Percentiles rank a stretch among this genome's conserved stretches.
Evolutionary conservation across 2,329 filamentous ascomycete genomes (phyloP).

Genomic region (Nakataea oryzae): DNA sequence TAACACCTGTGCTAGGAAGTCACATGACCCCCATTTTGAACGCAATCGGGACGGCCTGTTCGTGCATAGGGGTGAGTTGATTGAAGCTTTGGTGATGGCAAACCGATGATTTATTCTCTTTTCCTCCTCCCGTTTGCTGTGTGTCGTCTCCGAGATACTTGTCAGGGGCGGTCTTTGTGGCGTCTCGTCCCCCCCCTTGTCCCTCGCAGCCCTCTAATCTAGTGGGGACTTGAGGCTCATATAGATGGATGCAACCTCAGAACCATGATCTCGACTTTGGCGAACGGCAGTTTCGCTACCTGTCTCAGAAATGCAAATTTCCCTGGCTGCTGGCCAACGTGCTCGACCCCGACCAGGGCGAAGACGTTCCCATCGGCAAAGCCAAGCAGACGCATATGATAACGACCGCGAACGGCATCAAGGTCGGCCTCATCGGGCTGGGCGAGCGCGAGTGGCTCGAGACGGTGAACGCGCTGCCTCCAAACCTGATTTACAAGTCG

Average conservation of each 20-base stretch:
- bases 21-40: constrained; percentile 89
- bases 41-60: constrained; percentile 62
- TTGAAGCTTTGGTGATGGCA: not conserved
- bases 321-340: constrained; percentile 89
- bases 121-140: not conserved
- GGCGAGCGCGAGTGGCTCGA: constrained; percentile 84
- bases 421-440: constrained; percentile 75
- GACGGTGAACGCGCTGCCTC: constrained; percentile 78
- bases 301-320: constrained; percentile 67
- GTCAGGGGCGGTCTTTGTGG: too few species aligned
- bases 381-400: constrained; percentile 67
- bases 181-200: not conserved
- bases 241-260: constrained; percentile 22
- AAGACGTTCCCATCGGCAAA: constrained; percentile 63
- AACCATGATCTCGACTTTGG: constrained; percentile 94
- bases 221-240: constrained; percentile 1
- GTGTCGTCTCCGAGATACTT: not conserved
- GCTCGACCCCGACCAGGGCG: constrained; percentile 70
- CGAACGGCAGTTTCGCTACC: constrained; percentile 64
- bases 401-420: constrained; percentile 72
- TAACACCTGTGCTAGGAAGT: constrained; percentile 32
- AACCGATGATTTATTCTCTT: constrained; percentile 33
- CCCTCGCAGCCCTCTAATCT: not conserved
- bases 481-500: constrained; percentile 71
- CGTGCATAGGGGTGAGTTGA: constrained; percentile 53